Base-by-base conservation (phyloP, 352 stramenopile genomes). In the Globisporangium okanoganense region DNA sequence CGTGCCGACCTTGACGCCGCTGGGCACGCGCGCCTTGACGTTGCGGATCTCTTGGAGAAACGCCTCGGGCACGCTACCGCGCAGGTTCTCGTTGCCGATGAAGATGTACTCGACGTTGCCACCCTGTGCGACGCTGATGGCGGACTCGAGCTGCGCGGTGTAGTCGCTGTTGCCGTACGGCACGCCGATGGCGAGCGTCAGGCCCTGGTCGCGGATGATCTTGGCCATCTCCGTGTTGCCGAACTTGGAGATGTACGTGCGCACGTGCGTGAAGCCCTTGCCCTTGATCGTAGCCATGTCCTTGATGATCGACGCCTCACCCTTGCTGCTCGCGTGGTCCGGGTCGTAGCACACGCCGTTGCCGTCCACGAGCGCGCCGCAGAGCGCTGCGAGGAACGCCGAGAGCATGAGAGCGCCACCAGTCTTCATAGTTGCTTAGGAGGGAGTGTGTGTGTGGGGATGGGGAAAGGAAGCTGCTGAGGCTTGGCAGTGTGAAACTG, bases 301-400 rank as follows among this genome's bases (percentile, higher is more conserved):
- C 18, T 59, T 50, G 45, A 68, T 58, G 12, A 87, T 68, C 18
- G 65, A 71, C 22, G 59, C 64, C 2, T 56, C 71, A 29, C 58
- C 75, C 63, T 76, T 83, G 63, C 52, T 47, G 29, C 41, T 47
- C 22, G 41, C 58, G 70, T 87, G 81, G 66, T 83, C 69, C 25
- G 81, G 79, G 70, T 90, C 81, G 65, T 83, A 90, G 72, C 80
- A 90, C 43, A 90, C 80, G 44, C 80, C 80, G 55, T 85, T 82
- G 56, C 76, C 80, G 60, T 81, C 54, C 36, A 76, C 78, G 40
- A 62, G 52, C 12, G 64, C 60, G 40, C 64, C 65, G 56, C 77
- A 67, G 62, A 75, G 61, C 52, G 77, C 73, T 27, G 52, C 60
- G 52, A 66, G 51, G 52, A 61, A 55, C 52, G 60, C 33, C 22